These are phyloP conservation scores for Rhodotorula toruloides DNA, from an alignment of 768 basidiomycete genomes.

Conservation along the genomic window DNA sequence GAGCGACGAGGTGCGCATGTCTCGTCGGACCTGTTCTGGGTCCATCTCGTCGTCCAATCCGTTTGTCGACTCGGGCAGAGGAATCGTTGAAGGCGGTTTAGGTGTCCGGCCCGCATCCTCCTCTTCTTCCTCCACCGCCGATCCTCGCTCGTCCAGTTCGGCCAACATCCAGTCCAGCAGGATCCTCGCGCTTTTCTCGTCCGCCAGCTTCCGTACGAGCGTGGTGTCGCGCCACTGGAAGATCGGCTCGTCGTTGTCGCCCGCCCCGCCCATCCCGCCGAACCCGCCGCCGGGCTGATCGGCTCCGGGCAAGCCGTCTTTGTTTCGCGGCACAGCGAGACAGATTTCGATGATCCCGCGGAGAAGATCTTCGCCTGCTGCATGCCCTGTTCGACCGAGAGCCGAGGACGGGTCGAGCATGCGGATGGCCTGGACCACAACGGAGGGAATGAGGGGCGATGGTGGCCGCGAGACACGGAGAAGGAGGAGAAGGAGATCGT, in stretches of 20 bases:
- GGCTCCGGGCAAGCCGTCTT: not conserved
- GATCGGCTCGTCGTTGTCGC: slow-evolving; percentile 6
- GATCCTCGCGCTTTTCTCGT: slow-evolving; percentile 67
- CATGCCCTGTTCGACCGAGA: slow-evolving; percentile 69
- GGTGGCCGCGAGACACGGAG: slow-evolving; percentile 50
- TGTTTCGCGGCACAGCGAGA: slow-evolving; percentile 19
- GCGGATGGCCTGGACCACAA: slow-evolving; percentile 73
- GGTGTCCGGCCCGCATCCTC: not conserved
- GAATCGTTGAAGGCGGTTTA: not conserved
- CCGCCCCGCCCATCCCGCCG: slow-evolving; percentile 2
- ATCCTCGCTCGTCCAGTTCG: not conserved
- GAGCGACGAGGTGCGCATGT: slow-evolving; percentile 49
- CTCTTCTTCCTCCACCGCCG: not conserved
- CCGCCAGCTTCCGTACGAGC: slow-evolving; percentile 82
- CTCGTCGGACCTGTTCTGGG: not conserved
- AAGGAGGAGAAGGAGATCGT: slow-evolving; percentile 83
- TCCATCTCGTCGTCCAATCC: not conserved
- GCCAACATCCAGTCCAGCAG: slow-evolving; percentile 55
- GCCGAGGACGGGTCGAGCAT: slow-evolving; percentile 73
- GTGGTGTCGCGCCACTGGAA: slow-evolving; percentile 54
- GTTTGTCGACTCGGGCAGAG: not conserved
- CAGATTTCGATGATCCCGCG: slow-evolving; percentile 93
- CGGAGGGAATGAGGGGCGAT: slow-evolving; percentile 56
- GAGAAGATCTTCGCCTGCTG: slow-evolving; percentile 80
- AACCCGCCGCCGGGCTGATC: not conserved